These are phyloP conservation scores for Colletotrichum graminicola DNA, from an alignment of 2,329 filamentous ascomycete genomes.

Conservation along the genomic window DNA sequence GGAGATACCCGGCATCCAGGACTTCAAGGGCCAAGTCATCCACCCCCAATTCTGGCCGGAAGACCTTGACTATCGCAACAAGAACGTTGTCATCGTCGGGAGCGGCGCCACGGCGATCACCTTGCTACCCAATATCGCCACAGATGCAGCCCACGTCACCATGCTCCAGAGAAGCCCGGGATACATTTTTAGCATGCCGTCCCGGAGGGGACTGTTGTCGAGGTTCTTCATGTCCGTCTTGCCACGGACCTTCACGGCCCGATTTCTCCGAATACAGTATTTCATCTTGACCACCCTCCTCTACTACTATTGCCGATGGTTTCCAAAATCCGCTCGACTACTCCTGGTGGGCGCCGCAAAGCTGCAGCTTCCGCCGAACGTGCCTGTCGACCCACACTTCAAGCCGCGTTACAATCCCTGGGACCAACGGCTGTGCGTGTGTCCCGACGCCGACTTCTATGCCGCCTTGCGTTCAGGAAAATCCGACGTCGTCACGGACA, in stretches of 20 bases:
- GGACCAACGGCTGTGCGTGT: slow-evolving; percentile 77
- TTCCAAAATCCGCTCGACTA: slow-evolving; percentile 7
- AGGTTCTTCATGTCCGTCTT: slow-evolving; percentile 55
- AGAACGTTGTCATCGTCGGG: slow-evolving; percentile 75
- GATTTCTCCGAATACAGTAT: slow-evolving; percentile 62
- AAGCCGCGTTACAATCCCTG: slow-evolving; percentile 68
- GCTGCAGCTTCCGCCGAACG: slow-evolving; percentile 60
- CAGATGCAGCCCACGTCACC: slow-evolving; percentile 70
- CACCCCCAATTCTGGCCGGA: slow-evolving; percentile 83
- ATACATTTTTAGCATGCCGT: slow-evolving; percentile 68
- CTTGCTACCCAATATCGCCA: slow-evolving; percentile 70
- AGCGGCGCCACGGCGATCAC: slow-evolving; percentile 77
- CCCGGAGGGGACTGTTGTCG: slow-evolving; percentile 52
- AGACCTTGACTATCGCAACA: slow-evolving; percentile 72
- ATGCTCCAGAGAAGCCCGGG: slow-evolving; percentile 78
- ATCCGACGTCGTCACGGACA: slow-evolving; percentile 58
- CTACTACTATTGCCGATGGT: slow-evolving; percentile 43
- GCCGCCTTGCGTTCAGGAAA: slow-evolving; percentile 54
- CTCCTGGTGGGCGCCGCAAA: slow-evolving; percentile 55
- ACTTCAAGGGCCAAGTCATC: slow-evolving; percentile 60
- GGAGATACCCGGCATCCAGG: slow-evolving; percentile 57
- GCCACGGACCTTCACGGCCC: slow-evolving; percentile 57
- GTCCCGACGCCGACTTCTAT: slow-evolving; percentile 61
- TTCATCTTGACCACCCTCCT: slow-evolving; percentile 52
- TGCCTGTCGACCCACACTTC: slow-evolving; percentile 67